Evolutionary conservation across 2,329 filamentous ascomycete species (phyloP).

Genomic region (Tolypocladium inflatum): DNA sequence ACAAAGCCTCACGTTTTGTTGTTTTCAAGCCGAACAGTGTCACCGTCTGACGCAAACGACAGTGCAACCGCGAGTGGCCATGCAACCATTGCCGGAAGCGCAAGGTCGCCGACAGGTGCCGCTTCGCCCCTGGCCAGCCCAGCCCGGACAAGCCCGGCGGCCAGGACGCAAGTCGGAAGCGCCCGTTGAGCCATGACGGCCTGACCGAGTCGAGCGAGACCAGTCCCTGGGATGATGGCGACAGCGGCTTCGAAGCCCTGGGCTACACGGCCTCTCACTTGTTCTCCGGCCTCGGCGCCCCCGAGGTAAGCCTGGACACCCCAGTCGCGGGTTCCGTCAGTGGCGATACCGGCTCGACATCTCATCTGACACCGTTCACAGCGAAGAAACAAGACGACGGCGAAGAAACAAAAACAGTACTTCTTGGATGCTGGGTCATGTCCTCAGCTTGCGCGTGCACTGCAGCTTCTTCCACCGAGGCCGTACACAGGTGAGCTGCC

Average conservation of each 20-base stretch:
- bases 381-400: slow-evolving; percentile 8
- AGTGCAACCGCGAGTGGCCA: slow-evolving; percentile 31
- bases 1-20: neutral
- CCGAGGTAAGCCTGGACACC: slow-evolving; percentile 11
- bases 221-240: slow-evolving; percentile 15
- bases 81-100: slow-evolving; percentile 30
- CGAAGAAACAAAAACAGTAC: slow-evolving; percentile 11
- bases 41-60: neutral
- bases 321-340: neutral
- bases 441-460: slow-evolving; percentile 19
- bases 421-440: slow-evolving; percentile 10
- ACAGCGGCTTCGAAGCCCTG: slow-evolving; percentile 21
- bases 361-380: neutral
- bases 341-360: neutral
- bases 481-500: slow-evolving; percentile 22
- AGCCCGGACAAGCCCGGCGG: slow-evolving; percentile 11
- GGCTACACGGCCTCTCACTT: slow-evolving; percentile 25
- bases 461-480: slow-evolving; percentile 20
- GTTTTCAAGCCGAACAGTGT: neutral
- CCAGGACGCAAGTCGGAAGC: slow-evolving; percentile 12
- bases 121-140: slow-evolving; percentile 17
- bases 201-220: slow-evolving; percentile 8
- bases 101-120: slow-evolving; percentile 26
- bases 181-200: slow-evolving; percentile 10
- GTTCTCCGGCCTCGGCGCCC: slow-evolving; percentile 15